A percentile compares a stretch with the other conserved stretches of the same genome.
Evolutionary conservation across 805 yeast species (phyloP).

Genomic region (Ogataea saltuana): DNA sequence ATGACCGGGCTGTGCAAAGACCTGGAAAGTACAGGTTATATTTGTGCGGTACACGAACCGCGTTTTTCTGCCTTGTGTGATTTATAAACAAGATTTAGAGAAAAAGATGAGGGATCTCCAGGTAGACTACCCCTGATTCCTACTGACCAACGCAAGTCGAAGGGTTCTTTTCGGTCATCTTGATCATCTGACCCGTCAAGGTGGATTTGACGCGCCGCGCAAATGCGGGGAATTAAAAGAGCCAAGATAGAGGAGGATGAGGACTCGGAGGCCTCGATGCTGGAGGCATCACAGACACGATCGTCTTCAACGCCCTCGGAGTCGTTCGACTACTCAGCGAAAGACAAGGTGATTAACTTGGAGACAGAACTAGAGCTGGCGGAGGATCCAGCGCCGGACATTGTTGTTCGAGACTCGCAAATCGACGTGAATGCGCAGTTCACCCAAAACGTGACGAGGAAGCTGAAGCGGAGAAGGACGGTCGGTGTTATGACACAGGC

Average conservation of each 20-base stretch:
- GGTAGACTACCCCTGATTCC: too few relatives aligned
- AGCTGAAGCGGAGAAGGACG: constrained; percentile 23
- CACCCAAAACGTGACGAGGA: constrained; percentile 31
- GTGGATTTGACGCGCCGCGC: background rate
- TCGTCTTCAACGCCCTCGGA: constrained; percentile 11
- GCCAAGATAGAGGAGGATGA: constrained; percentile 3
- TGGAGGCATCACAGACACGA: constrained; percentile 11
- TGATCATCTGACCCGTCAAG: too few relatives aligned
- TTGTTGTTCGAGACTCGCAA: constrained; percentile 23
- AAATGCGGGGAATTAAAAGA: constrained; percentile 12
- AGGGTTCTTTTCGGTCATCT: too few relatives aligned
- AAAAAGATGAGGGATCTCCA: too few relatives aligned
- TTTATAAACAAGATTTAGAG: too few relatives aligned
- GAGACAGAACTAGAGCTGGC: constrained; percentile 7
- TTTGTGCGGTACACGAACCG: too few relatives aligned
- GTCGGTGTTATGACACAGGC: constrained; percentile 28
- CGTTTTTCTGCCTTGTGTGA: too few relatives aligned
- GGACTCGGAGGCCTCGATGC: constrained; percentile 10
- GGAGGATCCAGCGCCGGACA: constrained; percentile 13
- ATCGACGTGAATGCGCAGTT: constrained; percentile 31
- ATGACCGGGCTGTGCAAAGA: too few relatives aligned
- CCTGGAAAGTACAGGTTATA: too few relatives aligned
- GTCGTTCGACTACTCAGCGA: background rate
- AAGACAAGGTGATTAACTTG: background rate
- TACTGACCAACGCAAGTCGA: too few relatives aligned